Conservation (phyloP, 2,329 filamentous ascomycete species). For the Fusarium sp. region DNA sequence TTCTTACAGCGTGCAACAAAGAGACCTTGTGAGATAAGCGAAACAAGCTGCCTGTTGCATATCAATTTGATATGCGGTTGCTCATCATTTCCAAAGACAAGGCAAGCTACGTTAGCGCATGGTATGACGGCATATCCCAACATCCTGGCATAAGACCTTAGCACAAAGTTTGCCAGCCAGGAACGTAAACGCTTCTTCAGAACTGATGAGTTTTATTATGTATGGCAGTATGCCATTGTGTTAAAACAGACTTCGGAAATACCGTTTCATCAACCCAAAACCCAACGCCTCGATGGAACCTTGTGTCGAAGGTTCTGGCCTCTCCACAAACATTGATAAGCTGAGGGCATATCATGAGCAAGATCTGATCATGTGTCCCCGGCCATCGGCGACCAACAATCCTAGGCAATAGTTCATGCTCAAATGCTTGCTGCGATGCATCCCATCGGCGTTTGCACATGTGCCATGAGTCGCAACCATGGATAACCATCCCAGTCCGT, state of each 20-base stretch:
- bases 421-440: constrained; percentile 2
- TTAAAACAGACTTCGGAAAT: neutral
- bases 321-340: neutral
- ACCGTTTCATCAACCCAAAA: neutral
- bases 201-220: neutral
- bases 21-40: constrained; percentile 17
- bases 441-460: constrained; percentile 3
- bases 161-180: neutral
- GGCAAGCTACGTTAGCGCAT: neutral
- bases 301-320: neutral
- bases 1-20: neutral
- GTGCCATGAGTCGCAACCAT: constrained; percentile 22
- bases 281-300: neutral
- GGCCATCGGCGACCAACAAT: constrained; percentile 3
- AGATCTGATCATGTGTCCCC: neutral
- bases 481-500: neutral
- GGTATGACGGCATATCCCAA: constrained; percentile 23
- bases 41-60: constrained; percentile 10
- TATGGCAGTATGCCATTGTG: neutral
- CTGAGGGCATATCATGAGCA: neutral
- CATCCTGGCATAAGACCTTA: constrained; percentile 1
- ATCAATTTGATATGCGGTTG: neutral
- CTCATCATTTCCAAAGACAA: neutral
- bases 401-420: constrained; percentile 11
- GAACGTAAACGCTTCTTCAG: neutral